Conservation (phyloP, 345 rosid genomes). For the Brassica rapa region DNA sequence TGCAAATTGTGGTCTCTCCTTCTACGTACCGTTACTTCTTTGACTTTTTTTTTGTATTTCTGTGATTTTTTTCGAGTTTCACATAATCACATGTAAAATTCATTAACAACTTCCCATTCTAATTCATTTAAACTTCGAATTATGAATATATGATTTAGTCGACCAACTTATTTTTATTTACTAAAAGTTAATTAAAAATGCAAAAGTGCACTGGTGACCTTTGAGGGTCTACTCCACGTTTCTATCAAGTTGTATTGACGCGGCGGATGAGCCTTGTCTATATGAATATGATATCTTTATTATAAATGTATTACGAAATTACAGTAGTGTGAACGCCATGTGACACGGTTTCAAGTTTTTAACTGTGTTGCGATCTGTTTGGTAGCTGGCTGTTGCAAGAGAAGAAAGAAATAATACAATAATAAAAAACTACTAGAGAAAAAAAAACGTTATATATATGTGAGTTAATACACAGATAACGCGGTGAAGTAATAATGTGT, state of each 20-base stretch:
- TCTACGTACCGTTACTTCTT: not conserved
- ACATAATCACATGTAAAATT: not conserved
- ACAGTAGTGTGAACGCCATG: constrained; percentile 18
- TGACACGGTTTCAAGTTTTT: constrained; percentile 40
- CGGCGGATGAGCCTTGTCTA: not conserved
- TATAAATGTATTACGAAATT: not conserved
- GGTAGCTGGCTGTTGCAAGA: constrained; percentile 33
- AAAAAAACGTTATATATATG: not conserved
- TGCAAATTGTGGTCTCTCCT: not conserved
- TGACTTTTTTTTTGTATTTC: not conserved
- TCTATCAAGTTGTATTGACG: constrained; percentile 4
- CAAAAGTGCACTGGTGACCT: constrained; percentile 1
- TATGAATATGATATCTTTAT: not conserved
- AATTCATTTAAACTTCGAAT: not conserved
- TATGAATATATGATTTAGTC: not conserved
- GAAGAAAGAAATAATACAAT: not conserved
- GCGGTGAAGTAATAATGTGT: constrained; percentile 29
- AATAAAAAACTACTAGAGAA: not conserved
- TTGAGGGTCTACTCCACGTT: not conserved
- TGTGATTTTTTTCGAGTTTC: not conserved
- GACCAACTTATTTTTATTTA: not conserved
- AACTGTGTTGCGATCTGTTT: constrained; percentile 27
- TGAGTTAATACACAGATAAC: constrained; percentile 18
- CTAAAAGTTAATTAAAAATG: not conserved
- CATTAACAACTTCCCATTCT: not conserved